Percentiles rank a stretch among this genome's conserved stretches.
These are phyloP conservation scores for Sextonia rubra DNA, from an alignment of 164 flowering plant species.

Conservation along the genomic window DNA sequence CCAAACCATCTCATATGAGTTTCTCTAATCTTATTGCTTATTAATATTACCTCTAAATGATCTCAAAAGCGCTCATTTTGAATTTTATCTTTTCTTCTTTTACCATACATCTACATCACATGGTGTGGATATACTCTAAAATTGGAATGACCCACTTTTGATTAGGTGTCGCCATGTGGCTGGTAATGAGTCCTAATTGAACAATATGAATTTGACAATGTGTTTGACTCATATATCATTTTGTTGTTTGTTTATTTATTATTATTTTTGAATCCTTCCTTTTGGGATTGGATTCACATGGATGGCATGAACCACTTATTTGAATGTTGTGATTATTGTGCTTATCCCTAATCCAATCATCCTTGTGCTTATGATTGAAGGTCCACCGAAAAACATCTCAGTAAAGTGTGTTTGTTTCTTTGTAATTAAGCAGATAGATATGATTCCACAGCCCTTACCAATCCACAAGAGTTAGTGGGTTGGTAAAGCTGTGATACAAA, in stretches of 20 bases:
- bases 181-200: neutral
- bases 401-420: neutral
- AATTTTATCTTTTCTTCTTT: too few species aligned
- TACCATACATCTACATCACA: too few species aligned
- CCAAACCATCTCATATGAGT: too few species aligned
- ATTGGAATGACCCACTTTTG: neutral
- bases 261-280: neutral
- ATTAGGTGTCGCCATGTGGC: neutral
- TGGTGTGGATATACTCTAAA: too few species aligned
- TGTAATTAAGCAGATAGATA: neutral
- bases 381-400: neutral
- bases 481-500: slow-evolving; percentile 17
- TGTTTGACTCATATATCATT: neutral
- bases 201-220: neutral
- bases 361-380: slow-evolving; percentile 8
- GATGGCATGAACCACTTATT: slow-evolving; percentile 6
- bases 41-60: too few species aligned
- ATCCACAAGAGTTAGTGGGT: slow-evolving; percentile 13
- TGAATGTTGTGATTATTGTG: slow-evolving; percentile 1
- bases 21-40: too few species aligned
- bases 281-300: neutral
- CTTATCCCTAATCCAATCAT: slow-evolving; percentile 7
- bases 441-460: slow-evolving; percentile 3
- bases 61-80: too few species aligned
- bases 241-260: too few species aligned